Conservation (phyloP, 1,284 basidiomycete species). For the Golubevia pallescens region DNA sequence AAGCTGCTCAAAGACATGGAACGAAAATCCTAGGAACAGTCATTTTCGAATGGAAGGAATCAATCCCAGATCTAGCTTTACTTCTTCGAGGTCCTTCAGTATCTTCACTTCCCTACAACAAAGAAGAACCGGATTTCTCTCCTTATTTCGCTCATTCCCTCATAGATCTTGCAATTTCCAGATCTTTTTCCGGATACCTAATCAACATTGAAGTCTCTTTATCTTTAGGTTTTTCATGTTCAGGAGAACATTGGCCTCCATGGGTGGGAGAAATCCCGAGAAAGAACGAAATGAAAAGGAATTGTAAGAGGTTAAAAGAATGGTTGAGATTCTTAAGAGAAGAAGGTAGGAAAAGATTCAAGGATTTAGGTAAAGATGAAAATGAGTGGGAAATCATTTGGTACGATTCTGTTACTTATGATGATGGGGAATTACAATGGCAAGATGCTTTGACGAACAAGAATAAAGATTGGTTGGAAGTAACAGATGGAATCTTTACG, state of each 20-base stretch:
- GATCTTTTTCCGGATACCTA: constrained; percentile 40
- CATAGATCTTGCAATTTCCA: constrained; percentile 31
- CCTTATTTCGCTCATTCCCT: constrained; percentile 35
- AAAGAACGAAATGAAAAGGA: constrained; percentile 20
- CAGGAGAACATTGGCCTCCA: constrained; percentile 23
- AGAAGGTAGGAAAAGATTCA: constrained; percentile 17
- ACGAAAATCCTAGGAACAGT: constrained; percentile 45
- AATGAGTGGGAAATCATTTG: constrained; percentile 48
- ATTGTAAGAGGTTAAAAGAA: constrained; percentile 31
- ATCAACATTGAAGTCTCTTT: constrained; percentile 47
- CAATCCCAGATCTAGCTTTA: constrained; percentile 27
- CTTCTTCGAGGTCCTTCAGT: constrained; percentile 34
- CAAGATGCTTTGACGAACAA: constrained; percentile 42
- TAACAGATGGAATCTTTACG: constrained; percentile 33
- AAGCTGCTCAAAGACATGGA: constrained; percentile 28
- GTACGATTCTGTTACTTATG: constrained; percentile 52
- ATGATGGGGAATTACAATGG: constrained; percentile 41
- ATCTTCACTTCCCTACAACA: constrained; percentile 14
- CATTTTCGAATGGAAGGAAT: constrained; percentile 52
- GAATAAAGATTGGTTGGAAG: constrained; percentile 36
- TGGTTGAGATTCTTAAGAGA: constrained; percentile 38
- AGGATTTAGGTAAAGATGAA: constrained; percentile 14
- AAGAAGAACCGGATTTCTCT: constrained; percentile 21
- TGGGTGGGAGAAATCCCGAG: constrained; percentile 23
- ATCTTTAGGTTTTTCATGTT: constrained; percentile 28